Evolutionary conservation across 139 green algal species (phyloP), one percentile per base, ranked within the genome.

Genomic region (Tetraselmis striata): DNA sequence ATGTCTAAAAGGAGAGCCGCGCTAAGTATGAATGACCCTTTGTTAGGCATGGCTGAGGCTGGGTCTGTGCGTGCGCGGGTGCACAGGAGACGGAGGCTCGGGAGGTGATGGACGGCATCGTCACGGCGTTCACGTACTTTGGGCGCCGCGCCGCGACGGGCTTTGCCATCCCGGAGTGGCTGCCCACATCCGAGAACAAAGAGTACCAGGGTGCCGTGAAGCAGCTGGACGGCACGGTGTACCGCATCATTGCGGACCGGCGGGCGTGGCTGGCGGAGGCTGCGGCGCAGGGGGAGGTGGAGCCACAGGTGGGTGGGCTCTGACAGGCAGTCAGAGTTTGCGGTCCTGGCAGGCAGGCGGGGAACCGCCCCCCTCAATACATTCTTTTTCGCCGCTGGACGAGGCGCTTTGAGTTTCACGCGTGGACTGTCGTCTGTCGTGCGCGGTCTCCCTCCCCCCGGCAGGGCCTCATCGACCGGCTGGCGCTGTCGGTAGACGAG

Each of bases 131-230:
- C 79, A 81, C 87, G 1, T 95, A 92, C 83, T 96, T 98, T 79
- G 85, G 88, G 0, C 81, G 80, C 31, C 83, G 89, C 0, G 87
- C 85, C 18, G 86, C 84, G 11, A 84, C 84, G 0, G 88, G 85
- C 23, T 86, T 93, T 31, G 85, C 89, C 32, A 82, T 97, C 1
- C 93, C 93, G 5, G 93, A 97, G 84, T 97, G 92, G 92, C 79
- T 97, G 59, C 95, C 94, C 28, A 95, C 89, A 0, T 92, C 92
- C 1, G 91, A 94, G 59, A 97, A 98, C 84, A 29, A 93, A 23
- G 85, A 86, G 28, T 97, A 95, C 88, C 87, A 81, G 0, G 85
- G 83, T 1, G 94, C 95, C 1, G 94, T 98, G 79, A 29, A 81
- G 0, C 79, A 89, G 28, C 88, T 98, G 80, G 93, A 98, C 79